Conservation (phyloP, 2,329 filamentous ascomycete genomes). For the Talaromyces sp. region DNA sequence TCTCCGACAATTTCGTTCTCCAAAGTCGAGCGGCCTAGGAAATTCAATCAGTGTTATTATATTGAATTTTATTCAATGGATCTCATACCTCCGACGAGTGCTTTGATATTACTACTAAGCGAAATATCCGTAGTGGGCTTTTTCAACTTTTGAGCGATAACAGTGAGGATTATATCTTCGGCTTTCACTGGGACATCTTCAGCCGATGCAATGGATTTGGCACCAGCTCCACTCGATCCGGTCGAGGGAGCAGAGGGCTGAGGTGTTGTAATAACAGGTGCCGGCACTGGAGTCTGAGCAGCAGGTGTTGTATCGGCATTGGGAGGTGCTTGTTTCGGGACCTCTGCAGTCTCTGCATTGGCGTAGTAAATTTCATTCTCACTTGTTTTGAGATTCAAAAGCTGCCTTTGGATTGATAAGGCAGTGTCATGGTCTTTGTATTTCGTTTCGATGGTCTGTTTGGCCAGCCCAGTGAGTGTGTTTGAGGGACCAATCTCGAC, state of each 20-base stretch:
- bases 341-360: constrained; percentile 33
- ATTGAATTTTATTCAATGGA: neutral
- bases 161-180: constrained; percentile 79
- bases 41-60: neutral
- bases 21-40: constrained; percentile 86
- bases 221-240: constrained; percentile 45
- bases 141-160: constrained; percentile 97
- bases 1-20: constrained; percentile 99
- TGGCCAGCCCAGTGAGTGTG: constrained; percentile 99
- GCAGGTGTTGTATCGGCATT: constrained; percentile 47
- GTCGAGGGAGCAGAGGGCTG: neutral
- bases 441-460: constrained; percentile 89
- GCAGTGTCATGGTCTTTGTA: constrained; percentile 94
- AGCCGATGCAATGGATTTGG: constrained; percentile 38
- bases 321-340: constrained; percentile 70
- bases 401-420: constrained; percentile 1
- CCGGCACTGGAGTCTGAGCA: constrained; percentile 54
- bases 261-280: constrained; percentile 66
- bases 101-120: constrained; percentile 90
- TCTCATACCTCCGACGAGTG: constrained; percentile 56
- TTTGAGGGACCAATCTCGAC: constrained; percentile 99
- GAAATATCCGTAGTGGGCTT: constrained; percentile 85
- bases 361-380: constrained; percentile 80
- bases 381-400: neutral
- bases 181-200: constrained; percentile 79